These are phyloP conservation scores for Plasmodium coatneyi DNA, from an alignment of 169 alveolate genomes.

Conservation along the genomic window DNA sequence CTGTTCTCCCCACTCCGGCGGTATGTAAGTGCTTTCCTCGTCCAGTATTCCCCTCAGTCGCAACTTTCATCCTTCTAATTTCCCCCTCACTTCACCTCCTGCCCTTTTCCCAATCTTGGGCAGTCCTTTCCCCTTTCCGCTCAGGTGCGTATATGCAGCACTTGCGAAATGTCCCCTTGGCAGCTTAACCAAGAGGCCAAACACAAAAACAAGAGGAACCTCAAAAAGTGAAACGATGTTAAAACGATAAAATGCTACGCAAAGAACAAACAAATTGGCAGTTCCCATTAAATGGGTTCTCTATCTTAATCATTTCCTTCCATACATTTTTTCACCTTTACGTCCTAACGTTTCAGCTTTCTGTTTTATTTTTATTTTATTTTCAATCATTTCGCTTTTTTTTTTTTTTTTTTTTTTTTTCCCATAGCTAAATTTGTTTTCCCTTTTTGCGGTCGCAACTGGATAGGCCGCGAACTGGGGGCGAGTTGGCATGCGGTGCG, in stretches of 20 bases:
- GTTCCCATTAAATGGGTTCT: not conserved
- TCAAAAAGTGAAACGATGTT: not conserved
- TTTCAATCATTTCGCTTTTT: not conserved
- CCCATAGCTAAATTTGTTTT: not conserved
- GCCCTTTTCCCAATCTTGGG: not conserved
- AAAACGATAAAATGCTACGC: not conserved
- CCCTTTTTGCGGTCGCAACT: not conserved
- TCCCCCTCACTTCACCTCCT: not conserved
- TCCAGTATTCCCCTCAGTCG: not conserved
- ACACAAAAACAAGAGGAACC: not conserved
- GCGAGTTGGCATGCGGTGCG: not conserved
- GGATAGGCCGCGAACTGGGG: not conserved
- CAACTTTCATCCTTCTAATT: not conserved
- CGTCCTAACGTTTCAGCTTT: not conserved
- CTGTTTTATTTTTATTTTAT: not conserved
- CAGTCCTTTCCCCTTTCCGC: not conserved
- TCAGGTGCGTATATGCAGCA: not conserved
- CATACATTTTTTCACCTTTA: not conserved
- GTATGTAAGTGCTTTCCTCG: not conserved
- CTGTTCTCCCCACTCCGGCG: not conserved
- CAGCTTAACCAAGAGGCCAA: not conserved
- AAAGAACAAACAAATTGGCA: not conserved
- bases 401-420: conserved; percentile 5
- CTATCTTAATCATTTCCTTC: not conserved
- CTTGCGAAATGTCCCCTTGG: not conserved